Evolutionary conservation across 805 yeast species (phyloP), one percentile per base, ranked within the genome.

Genomic region (Millerozyma acaciae): DNA sequence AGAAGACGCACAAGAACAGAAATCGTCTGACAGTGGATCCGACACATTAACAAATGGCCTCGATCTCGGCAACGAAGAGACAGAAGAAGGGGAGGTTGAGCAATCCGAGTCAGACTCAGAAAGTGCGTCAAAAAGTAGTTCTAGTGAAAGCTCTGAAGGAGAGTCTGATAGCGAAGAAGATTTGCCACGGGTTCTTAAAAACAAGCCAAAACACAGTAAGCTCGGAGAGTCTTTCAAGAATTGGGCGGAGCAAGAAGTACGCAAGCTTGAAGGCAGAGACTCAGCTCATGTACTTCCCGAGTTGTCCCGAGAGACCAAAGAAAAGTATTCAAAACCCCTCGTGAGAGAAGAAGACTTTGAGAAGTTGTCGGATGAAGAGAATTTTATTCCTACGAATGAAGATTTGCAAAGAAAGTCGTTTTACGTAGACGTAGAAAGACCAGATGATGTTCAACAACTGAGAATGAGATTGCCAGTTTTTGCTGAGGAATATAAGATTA

Each of bases 401-500:
- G 48, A 60, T 1, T 48, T 70, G 14, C 43, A 68, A 20, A 66
- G 95, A 48, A 73, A 78, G 39, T 79, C 90, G 0, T 74, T 73
- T 35, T 84, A 62, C 39, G 90, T 88, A 6, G 65, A 75, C 10
- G 83, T 90, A 1, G 66, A 69, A 7, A 70, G 98, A 47, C 51
- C 77, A 2, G 75, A 70, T 0, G 80, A 74, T 17, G 75, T 90
- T 15, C 95, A 87, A 51, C 53, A 65, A 14, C 69, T 69, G 20
- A 68, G 98, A 42, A 65, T 78, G 60, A 72, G 78, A 33, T 64
- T 93, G 13, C 99, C 99, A 1, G 97, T 93, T 0, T 84, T 76
- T 42, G 81, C 81, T 5, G 95, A 87, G 56, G 99, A 93, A 51
- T 95, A 86, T 54, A 68, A 78, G 35, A 84, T 93, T 31, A 87